Base-by-base conservation (phyloP, 208 protist species). In the Trypanosoma cruzi region DNA sequence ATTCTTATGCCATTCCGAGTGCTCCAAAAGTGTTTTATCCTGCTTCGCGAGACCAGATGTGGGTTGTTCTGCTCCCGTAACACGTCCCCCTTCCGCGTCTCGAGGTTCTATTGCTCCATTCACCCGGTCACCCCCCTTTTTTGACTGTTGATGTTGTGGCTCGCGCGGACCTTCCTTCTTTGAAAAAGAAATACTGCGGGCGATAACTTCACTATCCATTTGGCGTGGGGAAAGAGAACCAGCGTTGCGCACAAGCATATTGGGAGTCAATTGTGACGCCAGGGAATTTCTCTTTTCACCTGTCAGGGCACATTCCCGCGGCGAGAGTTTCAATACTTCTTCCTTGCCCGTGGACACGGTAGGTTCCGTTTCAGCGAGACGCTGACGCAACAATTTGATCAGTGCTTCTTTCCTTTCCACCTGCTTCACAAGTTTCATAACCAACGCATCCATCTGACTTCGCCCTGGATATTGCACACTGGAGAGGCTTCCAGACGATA, bases 401-500 rank as follows among this genome's bases (percentile, higher is more conserved):
- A 44, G 54, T 34, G 11, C 28, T 32, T 75, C 71, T 34, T 65
- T 65, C 14, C 28, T 18, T 46, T 64, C 50, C 28, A 77, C n/a
- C 34, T 71, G 28, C 0, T 20, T 36, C 14, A 57, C 26, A 18
- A 77, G 57, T 46, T 62, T 70, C 13, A 52, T 11, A 52, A 52
- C 1, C 48, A 52, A 26, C 4, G 50, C 28, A 26, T 77, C 64
- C 44, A 77, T 52, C 52, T 77, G 46, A 7, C 1, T 37, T 24
- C 62, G 61, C 26, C 40, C 58, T 28, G 71, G 71, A 34, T 71
- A 77, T 5, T n/a, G 1, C 8, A 77, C 64, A 50, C 42, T 31
- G 28, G 48, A 46, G 11, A 71, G 24, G 56, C 54, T 56, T 26
- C 68, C 61, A 24, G 69, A 46, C 8, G 20, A 7, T 3, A 11